These are phyloP conservation scores for Hyaloraphidium curvatum DNA, from an alignment of 192 early-diverging fungal species.

Conservation along the genomic window DNA sequence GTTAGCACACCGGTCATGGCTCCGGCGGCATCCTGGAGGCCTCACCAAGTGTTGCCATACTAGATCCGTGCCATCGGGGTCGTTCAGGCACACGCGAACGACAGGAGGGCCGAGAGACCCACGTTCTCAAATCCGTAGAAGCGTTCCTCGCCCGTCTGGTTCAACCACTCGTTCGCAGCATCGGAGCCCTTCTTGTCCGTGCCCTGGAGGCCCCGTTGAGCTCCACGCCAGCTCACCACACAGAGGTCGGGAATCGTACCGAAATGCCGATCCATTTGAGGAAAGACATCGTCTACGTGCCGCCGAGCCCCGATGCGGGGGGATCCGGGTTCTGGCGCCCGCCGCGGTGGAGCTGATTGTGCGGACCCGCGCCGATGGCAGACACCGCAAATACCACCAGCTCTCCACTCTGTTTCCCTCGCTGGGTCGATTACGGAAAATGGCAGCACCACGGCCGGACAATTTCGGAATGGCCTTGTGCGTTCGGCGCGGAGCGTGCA, in stretches of 20 bases:
- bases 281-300: conserved; percentile 49
- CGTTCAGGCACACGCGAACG: neutral
- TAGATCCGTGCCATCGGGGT: too few species aligned
- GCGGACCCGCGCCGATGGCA: too few species aligned
- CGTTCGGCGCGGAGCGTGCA: too few species aligned
- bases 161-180: conserved; percentile 9
- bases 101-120: conserved; percentile 9
- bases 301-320: too few species aligned
- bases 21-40: neutral
- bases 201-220: neutral
- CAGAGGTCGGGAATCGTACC: conserved; percentile 8
- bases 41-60: conserved; percentile 79
- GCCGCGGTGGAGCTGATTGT: too few species aligned
- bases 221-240: neutral
- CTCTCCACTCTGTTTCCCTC: too few species aligned
- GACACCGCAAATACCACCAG: too few species aligned
- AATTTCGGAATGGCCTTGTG: too few species aligned
- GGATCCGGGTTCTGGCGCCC: too few species aligned
- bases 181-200: conserved; percentile 5
- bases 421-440: too few species aligned
- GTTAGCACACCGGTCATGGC: neutral
- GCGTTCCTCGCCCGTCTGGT: conserved; percentile 44
- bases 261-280: conserved; percentile 45
- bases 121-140: conserved; percentile 86
- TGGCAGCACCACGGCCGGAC: too few species aligned